Base-by-base conservation (phyloP, 2,329 filamentous ascomycete species). In the Beauveria varroae region DNA sequence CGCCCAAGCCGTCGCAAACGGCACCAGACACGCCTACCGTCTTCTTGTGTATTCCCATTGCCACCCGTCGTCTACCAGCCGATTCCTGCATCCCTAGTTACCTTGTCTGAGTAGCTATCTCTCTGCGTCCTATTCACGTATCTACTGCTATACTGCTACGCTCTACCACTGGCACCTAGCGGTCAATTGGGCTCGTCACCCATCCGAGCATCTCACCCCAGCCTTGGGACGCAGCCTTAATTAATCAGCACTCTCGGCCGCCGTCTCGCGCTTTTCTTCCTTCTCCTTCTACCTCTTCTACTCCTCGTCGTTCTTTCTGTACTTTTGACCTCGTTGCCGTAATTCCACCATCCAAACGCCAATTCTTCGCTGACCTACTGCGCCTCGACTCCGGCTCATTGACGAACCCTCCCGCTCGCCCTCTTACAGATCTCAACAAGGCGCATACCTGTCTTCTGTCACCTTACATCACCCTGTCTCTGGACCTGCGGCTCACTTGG, bases 181-280 rank as follows among this genome's bases (percentile, higher is more conserved):
- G 41, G 24, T 24, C 54, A 41, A 16, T 46, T 49, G 20, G 55
- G 55, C 28, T 50, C 34, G 34, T 37, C 34, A 37, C 34, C 56
- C 56, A 51, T 58, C 46, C 16, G 18, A 30, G 34, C 46, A 18
- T 59, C 57, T 59, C 37, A 51, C 57, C 54, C 26, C 57, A 59
- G 57, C 57, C 57, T 59, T 52, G 55, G 30, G 20, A 41, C 55
- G 44, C 55, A 57, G 55, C 55, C 55, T 57, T 49, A 50, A 50
- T 49, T 49, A 50, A 50, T 49, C 44, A 49, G 46, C 43, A 30
- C 30, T 41, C 5, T 50, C 16, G 30, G 28, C n/a, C 46, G 18
- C 22, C 30, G 6, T 28, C 22, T 49, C 44, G 43, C 44, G 30
- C 34, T 7, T 37, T 49, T 41, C 26, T 41, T 14, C 34, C 14